Evolutionary conservation across 768 basidiomycete species (phyloP).

Genomic region (Tulasnella sp.): DNA sequence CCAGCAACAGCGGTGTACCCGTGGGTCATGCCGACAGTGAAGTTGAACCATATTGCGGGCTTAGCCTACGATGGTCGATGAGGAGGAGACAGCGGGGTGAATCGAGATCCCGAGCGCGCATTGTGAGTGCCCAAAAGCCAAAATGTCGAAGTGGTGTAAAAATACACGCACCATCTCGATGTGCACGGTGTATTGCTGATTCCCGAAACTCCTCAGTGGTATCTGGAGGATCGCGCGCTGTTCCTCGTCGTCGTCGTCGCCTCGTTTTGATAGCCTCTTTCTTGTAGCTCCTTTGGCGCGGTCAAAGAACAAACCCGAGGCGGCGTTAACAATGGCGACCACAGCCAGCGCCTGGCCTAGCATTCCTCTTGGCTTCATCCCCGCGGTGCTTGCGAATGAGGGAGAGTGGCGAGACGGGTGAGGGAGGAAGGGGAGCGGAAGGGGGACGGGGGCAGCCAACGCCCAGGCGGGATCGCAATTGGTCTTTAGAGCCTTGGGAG

Average conservation of each 20-base stretch:
- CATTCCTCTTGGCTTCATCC: neutral
- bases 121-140: neutral
- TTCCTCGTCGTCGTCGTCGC: neutral
- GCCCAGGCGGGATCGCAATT: too few relatives aligned
- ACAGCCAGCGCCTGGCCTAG: neutral
- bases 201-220: conserved; percentile 19
- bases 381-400: neutral
- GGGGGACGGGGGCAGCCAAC: neutral
- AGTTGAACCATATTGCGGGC: neutral
- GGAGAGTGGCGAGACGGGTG: neutral
- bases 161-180: neutral
- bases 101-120: neutral
- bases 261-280: neutral
- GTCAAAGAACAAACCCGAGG: neutral
- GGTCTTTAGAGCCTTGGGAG: too few relatives aligned
- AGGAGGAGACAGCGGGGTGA: neutral
- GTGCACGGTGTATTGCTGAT: conserved; percentile 18
- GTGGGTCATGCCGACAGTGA: neutral
- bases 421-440: neutral
- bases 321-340: neutral
- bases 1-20: neutral
- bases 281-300: neutral
- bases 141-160: neutral
- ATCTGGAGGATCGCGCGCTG: neutral
- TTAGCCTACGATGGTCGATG: neutral